These are phyloP conservation scores for Shiraia sp. DNA, from an alignment of 2,329 filamentous ascomycete species.

Conservation along the genomic window DNA sequence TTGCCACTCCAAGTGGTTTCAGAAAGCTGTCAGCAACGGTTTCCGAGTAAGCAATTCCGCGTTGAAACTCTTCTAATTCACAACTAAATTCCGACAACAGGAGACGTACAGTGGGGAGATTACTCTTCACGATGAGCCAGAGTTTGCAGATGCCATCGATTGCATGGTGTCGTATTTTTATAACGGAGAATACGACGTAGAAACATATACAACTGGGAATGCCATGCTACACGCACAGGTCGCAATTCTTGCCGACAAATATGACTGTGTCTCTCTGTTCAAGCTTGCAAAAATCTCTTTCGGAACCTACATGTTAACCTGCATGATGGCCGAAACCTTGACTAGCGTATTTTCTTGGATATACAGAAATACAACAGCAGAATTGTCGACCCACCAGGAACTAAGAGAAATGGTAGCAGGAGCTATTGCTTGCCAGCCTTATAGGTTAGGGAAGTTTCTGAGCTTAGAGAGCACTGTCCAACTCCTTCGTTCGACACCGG, in stretches of 20 bases:
- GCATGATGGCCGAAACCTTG: no score
- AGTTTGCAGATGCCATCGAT: conserved; percentile 21
- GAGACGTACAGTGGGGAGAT: conserved; percentile 18
- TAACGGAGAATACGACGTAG: conserved; percentile 14
- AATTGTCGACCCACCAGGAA: no score
- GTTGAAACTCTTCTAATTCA: background rate
- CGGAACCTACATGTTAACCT: no score
- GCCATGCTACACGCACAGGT: conserved; percentile 25
- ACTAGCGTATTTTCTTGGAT: no score
- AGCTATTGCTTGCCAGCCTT: no score
- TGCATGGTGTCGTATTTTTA: conserved; percentile 31
- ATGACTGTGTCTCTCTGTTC: conserved; percentile 23
- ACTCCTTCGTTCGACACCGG: no score
- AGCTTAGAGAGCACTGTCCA: no score
- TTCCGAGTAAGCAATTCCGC: conserved; percentile 13
- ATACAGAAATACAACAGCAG: no score
- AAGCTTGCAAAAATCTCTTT: conserved; percentile 20
- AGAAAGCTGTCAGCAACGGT: conserved; percentile 18
- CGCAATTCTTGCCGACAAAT: conserved; percentile 23
- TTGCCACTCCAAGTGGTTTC: conserved; percentile 27
- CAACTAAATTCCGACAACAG: conserved; percentile 10
- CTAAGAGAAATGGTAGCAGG: no score
- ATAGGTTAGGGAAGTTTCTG: no score
- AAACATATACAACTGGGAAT: conserved; percentile 12
- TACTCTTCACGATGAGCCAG: conserved; percentile 18